phyloP scores from a whole-genome alignment of 257 asterid genomes.

The Solanum lignicaule region DNA sequence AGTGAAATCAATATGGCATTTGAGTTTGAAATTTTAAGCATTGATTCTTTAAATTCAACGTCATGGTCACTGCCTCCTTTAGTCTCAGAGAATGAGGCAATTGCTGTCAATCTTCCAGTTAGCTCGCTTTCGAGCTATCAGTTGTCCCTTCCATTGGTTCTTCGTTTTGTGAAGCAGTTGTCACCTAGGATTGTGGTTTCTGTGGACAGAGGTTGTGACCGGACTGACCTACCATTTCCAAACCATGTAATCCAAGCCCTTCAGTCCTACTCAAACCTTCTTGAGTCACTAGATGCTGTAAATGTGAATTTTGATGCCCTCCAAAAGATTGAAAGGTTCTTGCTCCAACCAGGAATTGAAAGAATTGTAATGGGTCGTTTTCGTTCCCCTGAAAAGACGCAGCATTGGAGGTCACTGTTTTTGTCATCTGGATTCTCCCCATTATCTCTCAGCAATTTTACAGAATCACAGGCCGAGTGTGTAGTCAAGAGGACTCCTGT shows the following conservation, averaged over 20 bases:
- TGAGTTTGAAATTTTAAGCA: slow-evolving; percentile 54
- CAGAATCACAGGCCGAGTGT: slow-evolving; percentile 90
- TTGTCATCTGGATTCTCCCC: slow-evolving; percentile 78
- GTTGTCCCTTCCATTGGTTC: slow-evolving; percentile 45
- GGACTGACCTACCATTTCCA: slow-evolving; percentile 87
- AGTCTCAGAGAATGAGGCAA: slow-evolving; percentile 39
- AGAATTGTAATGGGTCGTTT: slow-evolving; percentile 43
- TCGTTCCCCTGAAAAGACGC: slow-evolving; percentile 62
- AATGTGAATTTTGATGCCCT: slow-evolving; percentile 63
- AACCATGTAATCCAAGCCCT: slow-evolving; percentile 71
- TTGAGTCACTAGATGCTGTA: slow-evolving; percentile 83
- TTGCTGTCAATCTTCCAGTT: slow-evolving; percentile 75
- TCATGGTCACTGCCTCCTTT: slow-evolving; percentile 55
- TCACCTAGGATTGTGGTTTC: slow-evolving; percentile 84
- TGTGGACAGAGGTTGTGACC: slow-evolving; percentile 75
- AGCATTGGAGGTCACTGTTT: slow-evolving; percentile 80
- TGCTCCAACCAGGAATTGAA: slow-evolving; percentile 73
- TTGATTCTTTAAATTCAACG: slow-evolving; percentile 52
- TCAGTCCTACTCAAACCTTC: slow-evolving; percentile 60
- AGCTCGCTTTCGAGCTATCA: slow-evolving; percentile 47
- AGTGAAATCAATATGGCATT: slow-evolving; percentile 50
- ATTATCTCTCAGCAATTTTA: slow-evolving; percentile 56
- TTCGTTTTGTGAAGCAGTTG: slow-evolving; percentile 64
- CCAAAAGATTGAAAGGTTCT: slow-evolving; percentile 82
- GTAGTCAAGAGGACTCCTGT: slow-evolving; percentile 80